Evolutionary conservation across 257 asterid species (phyloP), one percentile per base, ranked within the genome.

Genomic region (Catharanthus roseus): DNA sequence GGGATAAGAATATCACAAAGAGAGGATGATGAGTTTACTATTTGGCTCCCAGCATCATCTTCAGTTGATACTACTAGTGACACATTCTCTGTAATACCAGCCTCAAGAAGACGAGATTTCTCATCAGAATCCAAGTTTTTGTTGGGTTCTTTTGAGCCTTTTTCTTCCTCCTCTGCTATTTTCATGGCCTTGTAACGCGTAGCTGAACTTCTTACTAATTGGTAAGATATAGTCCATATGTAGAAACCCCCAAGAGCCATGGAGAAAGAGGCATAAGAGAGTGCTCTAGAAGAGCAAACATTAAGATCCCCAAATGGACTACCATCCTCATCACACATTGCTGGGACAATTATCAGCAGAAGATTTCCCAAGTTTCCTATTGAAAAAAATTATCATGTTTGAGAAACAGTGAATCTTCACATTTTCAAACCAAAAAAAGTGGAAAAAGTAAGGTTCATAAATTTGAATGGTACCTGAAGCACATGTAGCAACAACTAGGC

Each of bases 351-450:
- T 62, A 92, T 85, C 83, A 92, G 58, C 69, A 87, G 63, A 67
- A 92, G 87, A 81, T 88, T 90, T 29, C 98, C 98, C 88, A 90
- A 69, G 80, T 92, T 92, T 57, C 98, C 97, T 93, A 39, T 53
- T 3, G 3, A 38, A 51, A 21, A 36, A n/a, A 2, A 65, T 2
- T 69, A 57, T 68, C 38, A 69, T 29, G 41, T 28, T 5, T 31
- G 7, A 63, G 12, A 69, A 5, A 33, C 15, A 9, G n/a, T n/a
- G n/a, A n/a, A n/a, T n/a, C n/a, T 23, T 9, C 18, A 24, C 2
- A 26, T 4, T 19, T n/a, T n/a, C n/a, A n/a, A 29, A 41, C 42
- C 19, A 19, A 29, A 21, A 34, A 38, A 24, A 49, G 38, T 39
- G 18, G 19, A 53, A 26, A 12, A 18, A 3, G 29, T 6, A 16